phyloP scores from a whole-genome alignment of 495 filamentous ascomycete genomes.

The Aspergillus saccharolyticus region DNA sequence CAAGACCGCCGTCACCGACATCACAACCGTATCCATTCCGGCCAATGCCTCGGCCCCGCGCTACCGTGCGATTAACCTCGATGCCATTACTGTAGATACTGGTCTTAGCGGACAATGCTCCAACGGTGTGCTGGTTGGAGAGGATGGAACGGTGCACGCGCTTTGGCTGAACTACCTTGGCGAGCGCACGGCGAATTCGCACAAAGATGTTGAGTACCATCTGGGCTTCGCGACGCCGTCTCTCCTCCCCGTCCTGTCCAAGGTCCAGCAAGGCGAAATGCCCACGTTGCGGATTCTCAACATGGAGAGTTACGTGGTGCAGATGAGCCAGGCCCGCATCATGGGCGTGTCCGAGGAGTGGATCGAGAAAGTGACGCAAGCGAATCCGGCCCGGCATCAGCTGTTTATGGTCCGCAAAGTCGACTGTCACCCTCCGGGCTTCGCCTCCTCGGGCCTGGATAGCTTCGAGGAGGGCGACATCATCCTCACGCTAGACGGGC shows the following conservation, averaged over 20 bases:
- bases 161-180: constrained; percentile 96
- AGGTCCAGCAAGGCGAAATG: constrained; percentile 72
- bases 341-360: constrained; percentile 97
- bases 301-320: constrained; percentile 88
- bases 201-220: constrained; percentile 95
- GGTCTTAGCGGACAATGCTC: constrained; percentile 85
- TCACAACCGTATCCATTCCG: constrained; percentile 94
- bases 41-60: constrained; percentile 87
- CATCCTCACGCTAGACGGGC: constrained; percentile 83
- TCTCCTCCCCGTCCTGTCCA: constrained; percentile 73
- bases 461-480: constrained; percentile 83
- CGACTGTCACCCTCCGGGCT: constrained; percentile 57
- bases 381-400: constrained; percentile 88
- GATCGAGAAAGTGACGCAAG: constrained; percentile 80
- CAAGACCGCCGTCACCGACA: constrained; percentile 92
- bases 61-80: constrained; percentile 92
- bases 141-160: constrained; percentile 88
- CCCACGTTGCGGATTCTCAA: constrained; percentile 85
- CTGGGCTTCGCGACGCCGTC: constrained; percentile 87
- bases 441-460: constrained; percentile 30
- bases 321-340: constrained; percentile 95
- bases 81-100: constrained; percentile 96
- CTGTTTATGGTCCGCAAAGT: constrained; percentile 98
- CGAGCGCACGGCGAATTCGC: constrained; percentile 69
- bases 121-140: constrained; percentile 84